Conservation (phyloP, 805 yeast species). For the Zygoascus tannicola region DNA sequence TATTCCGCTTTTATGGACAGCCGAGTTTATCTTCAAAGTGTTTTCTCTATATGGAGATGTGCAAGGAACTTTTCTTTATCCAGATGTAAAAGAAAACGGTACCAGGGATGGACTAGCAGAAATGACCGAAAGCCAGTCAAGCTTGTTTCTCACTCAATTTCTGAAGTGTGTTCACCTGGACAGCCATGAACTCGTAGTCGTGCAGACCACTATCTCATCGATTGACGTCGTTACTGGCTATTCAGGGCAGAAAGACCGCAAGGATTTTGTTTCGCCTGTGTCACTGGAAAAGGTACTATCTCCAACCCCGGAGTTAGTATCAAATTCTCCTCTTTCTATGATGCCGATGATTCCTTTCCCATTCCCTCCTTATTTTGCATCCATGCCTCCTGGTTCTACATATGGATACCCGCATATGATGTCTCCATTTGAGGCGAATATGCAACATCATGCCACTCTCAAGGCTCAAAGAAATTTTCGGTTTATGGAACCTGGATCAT, state of each 20-base stretch:
- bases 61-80: conserved; percentile 10
- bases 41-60: conserved; percentile 10
- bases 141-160: neutral
- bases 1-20: conserved; percentile 12
- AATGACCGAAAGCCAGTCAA: conserved; percentile 2
- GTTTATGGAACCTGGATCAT: neutral
- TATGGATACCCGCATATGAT: neutral
- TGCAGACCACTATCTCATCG: neutral
- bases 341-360: neutral
- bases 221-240: neutral
- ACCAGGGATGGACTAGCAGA: conserved; percentile 13
- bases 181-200: neutral
- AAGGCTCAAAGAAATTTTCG: neutral
- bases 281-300: neutral
- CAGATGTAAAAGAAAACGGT: conserved; percentile 9
- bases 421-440: neutral
- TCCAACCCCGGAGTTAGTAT: neutral
- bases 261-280: neutral
- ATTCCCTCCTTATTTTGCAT: neutral
- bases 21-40: conserved; percentile 7
- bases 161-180: neutral
- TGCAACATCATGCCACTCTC: neutral
- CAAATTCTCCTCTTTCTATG: neutral
- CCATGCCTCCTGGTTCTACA: neutral
- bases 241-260: neutral